Evolutionary conservation across 2,329 filamentous ascomycete species (phyloP).

Genomic region (Exophiala spinifera): DNA sequence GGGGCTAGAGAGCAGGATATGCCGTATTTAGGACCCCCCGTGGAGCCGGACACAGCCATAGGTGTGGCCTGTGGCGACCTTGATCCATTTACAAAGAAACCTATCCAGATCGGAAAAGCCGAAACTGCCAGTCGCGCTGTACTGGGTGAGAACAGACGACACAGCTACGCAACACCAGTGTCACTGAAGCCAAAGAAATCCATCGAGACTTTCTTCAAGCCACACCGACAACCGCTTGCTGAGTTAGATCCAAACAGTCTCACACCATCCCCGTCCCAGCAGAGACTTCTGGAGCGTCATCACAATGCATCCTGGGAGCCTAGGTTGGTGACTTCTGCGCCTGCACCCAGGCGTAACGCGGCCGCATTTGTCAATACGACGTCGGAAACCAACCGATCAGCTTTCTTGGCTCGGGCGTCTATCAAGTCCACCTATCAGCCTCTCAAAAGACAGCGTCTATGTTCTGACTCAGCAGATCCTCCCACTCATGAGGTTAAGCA

Average conservation of each 20-base stretch:
- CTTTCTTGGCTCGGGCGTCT: conserved; percentile 40
- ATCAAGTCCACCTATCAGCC: conserved; percentile 45
- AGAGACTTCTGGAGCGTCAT: conserved; percentile 55
- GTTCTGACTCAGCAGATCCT: conserved; percentile 45
- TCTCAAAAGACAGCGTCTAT: conserved; percentile 51
- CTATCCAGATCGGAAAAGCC: conserved; percentile 24
- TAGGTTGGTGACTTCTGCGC: conserved; percentile 45
- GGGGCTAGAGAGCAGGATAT: conserved; percentile 66
- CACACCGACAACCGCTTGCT: conserved; percentile 60
- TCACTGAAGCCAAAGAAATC: conserved; percentile 59
- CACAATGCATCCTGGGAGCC: conserved; percentile 55
- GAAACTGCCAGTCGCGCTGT: conserved; percentile 33
- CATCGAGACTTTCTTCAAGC: conserved; percentile 64
- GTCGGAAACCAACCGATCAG: conserved; percentile 40
- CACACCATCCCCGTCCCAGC: conserved; percentile 64
- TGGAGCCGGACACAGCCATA: conserved; percentile 66
- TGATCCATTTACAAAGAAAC: conserved; percentile 61
- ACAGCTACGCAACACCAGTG: conserved; percentile 43
- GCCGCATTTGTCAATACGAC: conserved; percentile 40
- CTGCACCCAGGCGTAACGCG: conserved; percentile 35
- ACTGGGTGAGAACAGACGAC: conserved; percentile 37
- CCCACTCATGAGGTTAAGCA: conserved; percentile 36
- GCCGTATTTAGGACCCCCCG: conserved; percentile 73
- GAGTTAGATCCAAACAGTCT: conserved; percentile 67
- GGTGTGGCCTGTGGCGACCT: conserved; percentile 78